Evolutionary conservation across 2,329 filamentous ascomycete species (phyloP), one percentile per base, ranked within the genome.

Genomic region (Ophiocordyceps polyrhachis-furcata): DNA sequence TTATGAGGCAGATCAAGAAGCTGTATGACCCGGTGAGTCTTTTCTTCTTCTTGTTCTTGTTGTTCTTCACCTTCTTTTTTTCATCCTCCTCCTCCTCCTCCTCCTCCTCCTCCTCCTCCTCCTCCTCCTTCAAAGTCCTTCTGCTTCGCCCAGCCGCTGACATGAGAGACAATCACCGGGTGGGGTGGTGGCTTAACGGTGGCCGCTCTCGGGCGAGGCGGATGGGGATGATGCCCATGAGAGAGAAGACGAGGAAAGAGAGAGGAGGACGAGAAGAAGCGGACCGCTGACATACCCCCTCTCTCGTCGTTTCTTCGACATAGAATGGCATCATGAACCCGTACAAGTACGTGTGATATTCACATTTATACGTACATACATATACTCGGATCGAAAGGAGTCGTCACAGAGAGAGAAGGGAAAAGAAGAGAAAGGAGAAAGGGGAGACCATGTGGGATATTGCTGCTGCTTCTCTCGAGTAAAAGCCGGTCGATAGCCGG

Each of bases 301-400:
- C 19, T 23, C 20, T 19, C 19, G 19, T 23, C 38, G 19, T 38
- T 12, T 41, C 38, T 23, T 15, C 38, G 19, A 46, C 43, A 38
- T 55, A 93, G 86, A 94, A 94, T 53, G 88, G 87, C 42, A 96
- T 96, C 63, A 93, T 96, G 86, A 96, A 95, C 65, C 89, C 89
- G 1, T 96, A 96, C 70, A 96, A 96, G 66, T 96, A 95, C 62
- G 82, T 96, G 52, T 81, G 20, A 45, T 41, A 19, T n/a, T 17
- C 31, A 14, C 5, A 14, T 40, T 14, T 5, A 21, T 2, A 12
- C 4, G 21, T n/a, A 3, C 25, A 19, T 17, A 5, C 25, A n/a
- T 12, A 19, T 19, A 38, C 9, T n/a, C 7, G n/a, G 7, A 12
- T 11, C 11, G n/a, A 19, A 19, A 12, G 6, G n/a, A 19, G 11